Conservation (phyloP, 192 early-diverging fungal genomes). For the Gamsiella multidivaricata region DNA sequence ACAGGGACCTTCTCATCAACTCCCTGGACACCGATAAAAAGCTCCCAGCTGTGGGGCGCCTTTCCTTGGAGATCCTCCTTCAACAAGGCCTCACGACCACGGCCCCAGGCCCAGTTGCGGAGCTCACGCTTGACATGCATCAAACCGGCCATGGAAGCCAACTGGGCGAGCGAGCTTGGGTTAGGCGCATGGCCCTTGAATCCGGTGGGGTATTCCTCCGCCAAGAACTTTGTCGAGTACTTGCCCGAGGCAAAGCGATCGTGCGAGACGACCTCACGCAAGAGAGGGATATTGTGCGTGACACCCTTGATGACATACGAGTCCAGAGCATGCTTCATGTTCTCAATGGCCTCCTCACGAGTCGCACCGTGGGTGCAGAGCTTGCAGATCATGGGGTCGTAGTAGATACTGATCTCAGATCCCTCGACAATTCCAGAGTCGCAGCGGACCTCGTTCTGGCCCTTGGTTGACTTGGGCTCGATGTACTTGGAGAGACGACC, state of each 20-base stretch:
- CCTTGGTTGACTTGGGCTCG: constrained; percentile 70
- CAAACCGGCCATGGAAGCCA: constrained; percentile 73
- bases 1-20: constrained; percentile 60
- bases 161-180: constrained; percentile 57
- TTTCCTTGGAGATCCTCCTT: constrained; percentile 45
- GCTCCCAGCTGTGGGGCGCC: constrained; percentile 57
- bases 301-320: constrained; percentile 94
- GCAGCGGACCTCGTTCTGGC: constrained; percentile 78
- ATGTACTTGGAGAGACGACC: constrained; percentile 87
- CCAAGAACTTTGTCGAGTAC: constrained; percentile 87
- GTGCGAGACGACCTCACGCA: constrained; percentile 86
- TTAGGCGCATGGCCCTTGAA: constrained; percentile 83
- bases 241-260: constrained; percentile 78
- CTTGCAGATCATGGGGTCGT: constrained; percentile 97
- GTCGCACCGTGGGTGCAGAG: constrained; percentile 85
- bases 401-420: constrained; percentile 94
- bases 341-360: constrained; percentile 77
- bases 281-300: constrained; percentile 93
- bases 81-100: constrained; percentile 56
- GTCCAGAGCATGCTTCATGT: constrained; percentile 89
- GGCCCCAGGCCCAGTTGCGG: constrained; percentile 68
- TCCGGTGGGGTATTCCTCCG: constrained; percentile 88
- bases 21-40: constrained; percentile 62
- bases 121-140: constrained; percentile 76
- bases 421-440: constrained; percentile 94